Conservation (phyloP, 2,329 filamentous ascomycete species). For the Massarina eburnea region DNA sequence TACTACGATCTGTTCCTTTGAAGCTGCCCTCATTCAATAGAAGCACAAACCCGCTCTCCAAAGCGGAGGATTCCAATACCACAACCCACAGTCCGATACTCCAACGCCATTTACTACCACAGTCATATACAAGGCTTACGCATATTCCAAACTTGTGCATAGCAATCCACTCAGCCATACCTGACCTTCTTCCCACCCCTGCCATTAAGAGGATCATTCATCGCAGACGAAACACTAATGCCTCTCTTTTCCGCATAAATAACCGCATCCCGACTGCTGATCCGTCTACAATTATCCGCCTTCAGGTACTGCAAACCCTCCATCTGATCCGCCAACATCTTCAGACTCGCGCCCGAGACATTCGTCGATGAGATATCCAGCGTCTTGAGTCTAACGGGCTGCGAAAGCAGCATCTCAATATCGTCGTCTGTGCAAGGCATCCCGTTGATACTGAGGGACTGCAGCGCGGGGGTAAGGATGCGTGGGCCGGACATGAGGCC, state of each 20-base stretch:
- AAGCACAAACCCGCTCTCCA: no score
- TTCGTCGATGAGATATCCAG: slow-evolving; percentile 42
- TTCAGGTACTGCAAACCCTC: slow-evolving; percentile 31
- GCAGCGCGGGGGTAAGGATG: slow-evolving; percentile 23
- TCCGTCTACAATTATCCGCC: slow-evolving; percentile 37
- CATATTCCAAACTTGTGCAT: no score
- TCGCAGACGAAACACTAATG: slow-evolving; percentile 12
- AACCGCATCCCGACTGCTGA: slow-evolving; percentile 41
- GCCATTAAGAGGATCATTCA: background rate
- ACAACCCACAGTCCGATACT: no score
- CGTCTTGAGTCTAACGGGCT: slow-evolving; percentile 11
- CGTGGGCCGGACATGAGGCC: slow-evolving; percentile 22
- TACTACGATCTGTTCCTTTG: no score
- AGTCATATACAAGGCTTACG: no score
- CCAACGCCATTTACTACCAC: no score
- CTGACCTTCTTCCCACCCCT: slow-evolving; percentile 12
- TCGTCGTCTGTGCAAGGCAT: slow-evolving; percentile 32
- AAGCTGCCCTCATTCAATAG: no score
- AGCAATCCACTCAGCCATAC: slow-evolving; percentile 15
- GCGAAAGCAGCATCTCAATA: slow-evolving; percentile 26
- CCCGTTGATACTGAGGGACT: slow-evolving; percentile 16
- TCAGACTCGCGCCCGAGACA: slow-evolving; percentile 47
- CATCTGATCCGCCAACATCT: slow-evolving; percentile 35
- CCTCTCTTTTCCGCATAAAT: slow-evolving; percentile 36
- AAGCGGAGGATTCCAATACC: no score